Evolutionary conservation across 306 rosid genomes (phyloP), one percentile per base, ranked within the genome.

Genomic region (Corylus avellana): DNA sequence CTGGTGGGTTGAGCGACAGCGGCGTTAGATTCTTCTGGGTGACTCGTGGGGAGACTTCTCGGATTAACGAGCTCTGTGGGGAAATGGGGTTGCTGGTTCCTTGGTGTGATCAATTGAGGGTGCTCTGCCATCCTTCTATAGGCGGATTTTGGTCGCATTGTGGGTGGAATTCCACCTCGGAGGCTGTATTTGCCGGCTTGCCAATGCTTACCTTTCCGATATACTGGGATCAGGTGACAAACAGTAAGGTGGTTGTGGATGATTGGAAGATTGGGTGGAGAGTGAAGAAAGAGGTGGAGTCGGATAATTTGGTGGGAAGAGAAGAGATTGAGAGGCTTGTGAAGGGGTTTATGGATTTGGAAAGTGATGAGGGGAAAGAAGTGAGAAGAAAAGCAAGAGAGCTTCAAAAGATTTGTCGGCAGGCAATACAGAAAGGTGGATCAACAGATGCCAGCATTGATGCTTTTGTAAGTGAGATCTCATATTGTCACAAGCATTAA

Each of bases 291-390:
- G 72, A 53, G 7, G 7, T 18, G n/a, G 71, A 75, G 69, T 39
- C 61, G 27, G 70, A 61, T 49, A 51, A 10, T 63, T 80, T 64
- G 75, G 83, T 67, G 12, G 50, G 57, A 10, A 63, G 83, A 53
- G 69, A 80, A 5, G 78, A 80, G n/a, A 74, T 80, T 46, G n/a
- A 70, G 1, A 55, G 13, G 69, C 12, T 49, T 49, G 53, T 49
- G 53, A 13, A 42, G 53, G 14, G 53, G 53, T 49, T 49, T 49
- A 49, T 49, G 53, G 53, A 49, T 9, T 49, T 10, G 53, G 53
- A 49, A 49, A 49, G 53, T 49, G 53, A 49, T 10, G 12, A 12
- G 53, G 53, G 53, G 14, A 49, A 49, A 49, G 12, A 49, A 11
- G 2, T 49, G 53, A 49, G 53, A 49, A 49, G 14, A 11, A 49